Percentiles rank a stretch among this genome's conserved stretches.
phyloP scores from a whole-genome alignment of 768 basidiomycete genomes.

The Tulasnella sp. region DNA sequence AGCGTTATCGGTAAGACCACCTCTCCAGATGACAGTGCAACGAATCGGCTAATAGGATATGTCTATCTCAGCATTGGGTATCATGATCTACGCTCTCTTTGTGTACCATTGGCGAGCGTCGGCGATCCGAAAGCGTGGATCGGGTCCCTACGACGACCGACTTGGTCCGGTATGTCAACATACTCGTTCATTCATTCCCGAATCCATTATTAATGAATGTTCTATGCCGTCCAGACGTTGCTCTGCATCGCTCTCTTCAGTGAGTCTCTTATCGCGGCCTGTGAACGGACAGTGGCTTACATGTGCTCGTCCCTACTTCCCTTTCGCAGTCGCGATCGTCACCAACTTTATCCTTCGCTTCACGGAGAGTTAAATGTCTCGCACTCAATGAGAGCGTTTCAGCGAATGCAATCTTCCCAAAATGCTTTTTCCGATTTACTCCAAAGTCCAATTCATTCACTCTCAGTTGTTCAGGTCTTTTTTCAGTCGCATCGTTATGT shows the following conservation, averaged over 20 bases:
- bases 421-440: background rate
- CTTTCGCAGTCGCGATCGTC: constrained; percentile 65
- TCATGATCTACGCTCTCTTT: constrained; percentile 93
- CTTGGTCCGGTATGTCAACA: constrained; percentile 78
- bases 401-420: background rate
- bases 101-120: constrained; percentile 96
- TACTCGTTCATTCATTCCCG: background rate
- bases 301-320: background rate
- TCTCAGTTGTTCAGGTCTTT: background rate
- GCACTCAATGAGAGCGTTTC: background rate
- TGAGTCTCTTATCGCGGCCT: constrained; percentile 37
- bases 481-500: background rate
- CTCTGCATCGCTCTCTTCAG: constrained; percentile 77
- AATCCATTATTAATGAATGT: constrained; percentile 24
- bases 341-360: constrained; percentile 85
- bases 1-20: constrained; percentile 74
- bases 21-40: background rate
- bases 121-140: constrained; percentile 84
- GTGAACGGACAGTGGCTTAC: constrained; percentile 23
- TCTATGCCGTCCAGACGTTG: constrained; percentile 54
- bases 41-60: background rate
- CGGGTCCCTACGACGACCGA: constrained; percentile 95
- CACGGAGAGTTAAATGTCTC: constrained; percentile 37
- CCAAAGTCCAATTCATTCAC: background rate
- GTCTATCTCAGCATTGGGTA: constrained; percentile 69